Percentiles rank a stretch among this genome's conserved stretches.
phyloP scores from a whole-genome alignment of 2,329 filamentous ascomycete genomes.

The Didymella lethalis region DNA sequence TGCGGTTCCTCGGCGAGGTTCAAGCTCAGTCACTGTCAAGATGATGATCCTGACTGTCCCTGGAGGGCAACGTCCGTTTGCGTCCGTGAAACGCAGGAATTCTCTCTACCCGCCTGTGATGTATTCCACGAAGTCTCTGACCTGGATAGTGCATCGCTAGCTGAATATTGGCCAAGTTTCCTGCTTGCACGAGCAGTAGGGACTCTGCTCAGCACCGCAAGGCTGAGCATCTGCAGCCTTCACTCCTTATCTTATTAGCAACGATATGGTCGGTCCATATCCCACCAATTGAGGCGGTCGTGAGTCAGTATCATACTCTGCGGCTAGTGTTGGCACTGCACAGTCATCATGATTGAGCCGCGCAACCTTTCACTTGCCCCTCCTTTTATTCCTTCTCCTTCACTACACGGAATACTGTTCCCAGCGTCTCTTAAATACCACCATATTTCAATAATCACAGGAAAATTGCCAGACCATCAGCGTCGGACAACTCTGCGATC shows the following conservation, averaged over 20 bases:
- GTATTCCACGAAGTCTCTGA: background rate
- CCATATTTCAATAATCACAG: background rate
- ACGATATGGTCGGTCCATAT: background rate
- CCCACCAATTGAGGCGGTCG: background rate
- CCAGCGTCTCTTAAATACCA: too few relatives aligned
- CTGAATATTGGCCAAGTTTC: background rate
- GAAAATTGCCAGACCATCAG: background rate
- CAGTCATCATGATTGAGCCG: background rate
- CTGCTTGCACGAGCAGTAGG: background rate
- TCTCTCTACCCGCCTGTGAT: background rate
- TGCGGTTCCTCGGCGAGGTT: conserved; percentile 51
- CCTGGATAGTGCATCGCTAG: background rate
- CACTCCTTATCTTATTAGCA: background rate
- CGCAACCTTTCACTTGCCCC: background rate
- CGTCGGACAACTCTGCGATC: background rate
- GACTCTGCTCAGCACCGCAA: background rate
- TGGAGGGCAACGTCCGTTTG: conserved; percentile 1
- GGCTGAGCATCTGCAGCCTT: background rate
- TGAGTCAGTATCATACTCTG: background rate
- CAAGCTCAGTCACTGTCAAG: conserved; percentile 7
- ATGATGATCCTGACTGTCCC: background rate
- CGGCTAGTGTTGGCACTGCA: conserved; percentile 1
- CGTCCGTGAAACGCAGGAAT: conserved; percentile 7
- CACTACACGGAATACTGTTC: background rate
- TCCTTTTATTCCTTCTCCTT: background rate